A percentile compares a stretch with the other conserved stretches of the same genome.
These are phyloP conservation scores for Zoysia pacifica DNA, from an alignment of 176 grass and related monocot species.

Conservation along the genomic window DNA sequence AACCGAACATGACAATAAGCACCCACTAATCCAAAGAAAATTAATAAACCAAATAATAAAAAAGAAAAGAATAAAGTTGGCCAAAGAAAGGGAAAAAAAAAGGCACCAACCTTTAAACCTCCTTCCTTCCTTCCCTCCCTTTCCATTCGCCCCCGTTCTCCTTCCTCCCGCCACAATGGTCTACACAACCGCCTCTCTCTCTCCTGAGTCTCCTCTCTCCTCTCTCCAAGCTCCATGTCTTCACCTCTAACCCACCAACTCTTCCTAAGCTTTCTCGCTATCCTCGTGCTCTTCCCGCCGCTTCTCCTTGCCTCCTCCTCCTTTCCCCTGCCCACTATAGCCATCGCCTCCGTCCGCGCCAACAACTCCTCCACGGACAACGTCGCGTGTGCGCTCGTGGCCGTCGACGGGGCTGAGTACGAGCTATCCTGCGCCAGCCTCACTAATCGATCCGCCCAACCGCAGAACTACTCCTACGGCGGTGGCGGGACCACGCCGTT, in stretches of 20 bases:
- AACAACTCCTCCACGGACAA: constrained; percentile 30
- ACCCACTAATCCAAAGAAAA: background rate
- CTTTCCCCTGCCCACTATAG: constrained; percentile 67
- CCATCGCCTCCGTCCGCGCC: constrained; percentile 51
- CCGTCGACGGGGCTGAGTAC: constrained; percentile 1
- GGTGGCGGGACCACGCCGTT: constrained; percentile 33
- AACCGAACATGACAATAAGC: background rate
- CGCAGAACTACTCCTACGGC: constrained; percentile 45
- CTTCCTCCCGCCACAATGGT: constrained; percentile 51
- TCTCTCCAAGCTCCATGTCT: constrained; percentile 59
- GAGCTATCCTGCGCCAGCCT: constrained; percentile 38
- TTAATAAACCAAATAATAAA: background rate
- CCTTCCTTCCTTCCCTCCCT: constrained; percentile 4
- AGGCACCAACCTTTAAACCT: constrained; percentile 58
- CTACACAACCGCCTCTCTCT: constrained; percentile 40
- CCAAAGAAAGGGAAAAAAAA: background rate
- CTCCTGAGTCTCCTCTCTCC: constrained; percentile 15
- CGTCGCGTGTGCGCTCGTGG: constrained; percentile 58
- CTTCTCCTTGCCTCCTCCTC: constrained; percentile 37
- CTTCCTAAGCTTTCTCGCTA: constrained; percentile 20
- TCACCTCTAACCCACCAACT: constrained; percentile 27
- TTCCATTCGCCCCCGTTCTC: constrained; percentile 26
- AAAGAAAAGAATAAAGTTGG: background rate
- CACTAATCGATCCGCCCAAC: constrained; percentile 8
- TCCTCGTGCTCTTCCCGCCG: constrained; percentile 14